Conservation (phyloP, 176 grass and related monocot genomes). For the Secale cereale region DNA sequence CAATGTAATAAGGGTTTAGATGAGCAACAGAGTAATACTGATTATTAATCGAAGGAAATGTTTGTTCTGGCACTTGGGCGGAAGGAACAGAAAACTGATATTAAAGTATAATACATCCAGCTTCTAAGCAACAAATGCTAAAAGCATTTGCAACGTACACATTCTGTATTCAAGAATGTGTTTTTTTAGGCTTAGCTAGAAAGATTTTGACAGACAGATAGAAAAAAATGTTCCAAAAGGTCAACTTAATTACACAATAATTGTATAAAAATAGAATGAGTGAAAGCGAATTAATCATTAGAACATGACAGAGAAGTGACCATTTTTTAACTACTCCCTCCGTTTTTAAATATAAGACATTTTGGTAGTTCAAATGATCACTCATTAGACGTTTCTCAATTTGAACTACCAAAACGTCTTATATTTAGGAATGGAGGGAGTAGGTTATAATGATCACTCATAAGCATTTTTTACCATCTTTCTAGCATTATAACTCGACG, state of each 20-base stretch:
- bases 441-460: background rate
- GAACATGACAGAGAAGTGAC: background rate
- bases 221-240: background rate
- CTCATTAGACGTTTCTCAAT: too few relatives aligned
- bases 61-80: background rate
- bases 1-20: conserved; percentile 1
- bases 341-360: too few relatives aligned
- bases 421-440: too few relatives aligned
- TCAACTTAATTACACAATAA: background rate
- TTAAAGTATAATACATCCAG: background rate
- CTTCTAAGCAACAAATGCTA: conserved; percentile 7
- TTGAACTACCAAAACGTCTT: too few relatives aligned
- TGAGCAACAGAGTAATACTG: conserved; percentile 5
- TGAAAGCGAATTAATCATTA: background rate
- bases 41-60: background rate
- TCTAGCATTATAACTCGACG: background rate
- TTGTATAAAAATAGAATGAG: background rate
- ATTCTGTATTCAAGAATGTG: background rate
- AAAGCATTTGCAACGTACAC: background rate
- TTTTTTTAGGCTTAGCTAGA: background rate
- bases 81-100: background rate
- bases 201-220: background rate
- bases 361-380: too few relatives aligned
- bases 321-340: background rate
- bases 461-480: background rate